Base-by-base conservation (phyloP, 495 filamentous ascomycete genomes). In the Amniculicola lignicola region DNA sequence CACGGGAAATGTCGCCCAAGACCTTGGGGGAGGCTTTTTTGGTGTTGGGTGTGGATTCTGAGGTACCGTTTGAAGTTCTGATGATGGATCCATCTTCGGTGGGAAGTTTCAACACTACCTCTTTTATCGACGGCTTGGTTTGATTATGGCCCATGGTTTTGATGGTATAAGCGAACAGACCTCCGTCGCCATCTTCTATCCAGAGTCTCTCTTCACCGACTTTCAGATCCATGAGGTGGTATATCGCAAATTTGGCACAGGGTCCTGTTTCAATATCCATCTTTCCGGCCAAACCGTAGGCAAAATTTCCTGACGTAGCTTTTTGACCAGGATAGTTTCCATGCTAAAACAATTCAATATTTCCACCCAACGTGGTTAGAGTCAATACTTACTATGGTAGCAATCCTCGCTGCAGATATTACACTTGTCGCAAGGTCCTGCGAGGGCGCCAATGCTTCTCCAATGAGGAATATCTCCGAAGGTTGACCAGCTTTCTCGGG, bases 291-390 rank as follows among this genome's bases (percentile, higher is more conserved):
- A 75, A 60, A 21, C 68, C 67, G 16, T 70, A 70, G 4, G 69
- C 70, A 39, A 79, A 74, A 49, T 79, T 79, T 0, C 77, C 76
- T 0, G 65, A 59, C 1, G 72, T 78, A 1, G 72, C 75, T 15
- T 71, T 69, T 45, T 79, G 76, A 12, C 67, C 67, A 16, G 63
- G 54, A 44, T 79, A 80, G 9, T 71, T 69, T 4, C 61, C 71
- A 51, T 80, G 75, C 38, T 51, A 24, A 14, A 4, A 5, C 12
- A 1, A 14, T 18, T 51, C 18, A 51, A 15, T 35, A 18, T 1
- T 25, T 35, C 28, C 28, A 19, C 3, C 21, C 12, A 11, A 24
- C 16, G 23, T 18, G 31, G 12, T n/a, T n/a, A 18, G 37, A 3
- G 4, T 11, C 24, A 12, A 39, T 11, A 51, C 47, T 39, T 36